phyloP scores from a whole-genome alignment of 2,329 filamentous ascomycete genomes.

The Penicillium sp. region DNA sequence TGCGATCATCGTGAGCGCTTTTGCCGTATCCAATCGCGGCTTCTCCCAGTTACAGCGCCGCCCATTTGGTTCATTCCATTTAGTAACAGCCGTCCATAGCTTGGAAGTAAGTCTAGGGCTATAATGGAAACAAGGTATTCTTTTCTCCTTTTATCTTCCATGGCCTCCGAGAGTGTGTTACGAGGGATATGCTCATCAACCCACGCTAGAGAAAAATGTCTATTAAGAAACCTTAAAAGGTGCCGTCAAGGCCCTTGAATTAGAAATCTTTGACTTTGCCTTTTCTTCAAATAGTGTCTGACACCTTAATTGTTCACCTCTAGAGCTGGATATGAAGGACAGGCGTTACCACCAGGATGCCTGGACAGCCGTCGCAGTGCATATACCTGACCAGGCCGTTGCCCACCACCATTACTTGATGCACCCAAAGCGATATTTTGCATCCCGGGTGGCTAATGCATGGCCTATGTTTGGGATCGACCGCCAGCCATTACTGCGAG shows the following conservation, averaged over 20 bases:
- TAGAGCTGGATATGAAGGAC: conserved; percentile 14
- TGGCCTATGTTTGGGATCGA: no score
- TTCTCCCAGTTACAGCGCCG: neutral
- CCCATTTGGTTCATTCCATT: neutral
- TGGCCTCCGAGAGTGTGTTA: neutral
- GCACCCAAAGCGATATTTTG: conserved; percentile 8
- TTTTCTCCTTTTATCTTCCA: neutral
- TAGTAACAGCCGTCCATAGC: neutral
- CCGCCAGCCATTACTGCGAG: conserved; percentile 14
- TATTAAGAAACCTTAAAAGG: neutral
- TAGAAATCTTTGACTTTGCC: neutral
- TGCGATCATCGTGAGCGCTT: conserved; percentile 18
- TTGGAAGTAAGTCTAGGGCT: neutral
- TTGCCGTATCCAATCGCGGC: conserved; percentile 18
- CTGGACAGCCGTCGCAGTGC: conserved; percentile 8
- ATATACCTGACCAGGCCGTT: conserved; percentile 1
- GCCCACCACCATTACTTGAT: conserved; percentile 14
- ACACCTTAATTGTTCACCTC: neutral
- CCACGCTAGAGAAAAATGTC: neutral
- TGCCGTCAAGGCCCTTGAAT: neutral
- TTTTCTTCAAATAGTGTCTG: neutral
- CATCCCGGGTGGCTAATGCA: neutral
- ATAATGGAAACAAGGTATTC: neutral
- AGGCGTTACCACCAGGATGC: conserved; percentile 1
- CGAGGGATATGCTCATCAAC: neutral